Percentiles rank a stretch among this genome's conserved stretches.
Evolutionary conservation across 345 rosid species (phyloP).

Genomic region (Bruguiera gymnorhiza): DNA sequence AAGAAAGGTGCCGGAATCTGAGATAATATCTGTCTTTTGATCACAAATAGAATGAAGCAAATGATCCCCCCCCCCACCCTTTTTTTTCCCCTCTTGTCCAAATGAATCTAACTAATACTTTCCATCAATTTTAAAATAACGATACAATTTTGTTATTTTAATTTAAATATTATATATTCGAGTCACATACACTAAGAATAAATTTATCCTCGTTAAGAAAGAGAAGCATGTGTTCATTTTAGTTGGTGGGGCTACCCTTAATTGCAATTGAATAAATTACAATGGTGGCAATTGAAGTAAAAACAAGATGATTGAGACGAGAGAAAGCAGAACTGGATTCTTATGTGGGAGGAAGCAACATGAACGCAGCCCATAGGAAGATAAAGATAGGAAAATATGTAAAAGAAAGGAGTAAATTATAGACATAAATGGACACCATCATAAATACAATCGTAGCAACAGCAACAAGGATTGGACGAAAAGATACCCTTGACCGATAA

Average conservation of each 20-base stretch:
- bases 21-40: too few relatives aligned
- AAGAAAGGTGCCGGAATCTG: too few relatives aligned
- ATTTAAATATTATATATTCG: too few relatives aligned
- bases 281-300: background rate
- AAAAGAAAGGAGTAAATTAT: background rate
- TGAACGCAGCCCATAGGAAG: background rate
- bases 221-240: background rate
- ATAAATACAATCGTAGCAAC: background rate
- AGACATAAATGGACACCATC: conserved; percentile 11
- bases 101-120: too few relatives aligned
- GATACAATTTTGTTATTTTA: too few relatives aligned
- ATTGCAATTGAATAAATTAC: background rate
- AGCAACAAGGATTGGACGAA: conserved; percentile 11
- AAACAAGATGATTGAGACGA: background rate
- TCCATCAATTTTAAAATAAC: too few relatives aligned
- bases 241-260: background rate
- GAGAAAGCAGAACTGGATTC: background rate
- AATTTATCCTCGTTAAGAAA: too few relatives aligned
- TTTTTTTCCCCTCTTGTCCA: too few relatives aligned
- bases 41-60: background rate
- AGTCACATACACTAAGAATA: too few relatives aligned
- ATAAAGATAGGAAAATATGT: background rate
- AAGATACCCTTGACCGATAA: conserved; percentile 27
- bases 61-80: too few relatives aligned
- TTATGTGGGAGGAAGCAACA: conserved; percentile 7